Evolutionary conservation across 2,329 filamentous ascomycete species (phyloP).

Genomic region (Hypoxylon sp.): DNA sequence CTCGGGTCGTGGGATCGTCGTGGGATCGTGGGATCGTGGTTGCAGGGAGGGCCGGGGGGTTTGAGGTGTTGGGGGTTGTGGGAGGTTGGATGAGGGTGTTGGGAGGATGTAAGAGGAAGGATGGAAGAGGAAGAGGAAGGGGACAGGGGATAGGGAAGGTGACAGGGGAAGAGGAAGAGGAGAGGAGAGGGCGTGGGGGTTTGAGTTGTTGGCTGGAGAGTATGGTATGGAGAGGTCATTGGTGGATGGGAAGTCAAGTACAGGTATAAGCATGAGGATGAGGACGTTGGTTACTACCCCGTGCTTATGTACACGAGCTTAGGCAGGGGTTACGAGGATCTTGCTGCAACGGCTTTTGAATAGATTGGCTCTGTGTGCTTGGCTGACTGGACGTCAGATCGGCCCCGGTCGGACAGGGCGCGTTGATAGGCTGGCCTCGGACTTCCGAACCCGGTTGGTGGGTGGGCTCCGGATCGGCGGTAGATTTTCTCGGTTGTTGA

Average conservation of each 20-base stretch:
- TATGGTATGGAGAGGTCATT: background rate
- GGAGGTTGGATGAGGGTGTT: background rate
- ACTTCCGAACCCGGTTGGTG: conserved; percentile 8
- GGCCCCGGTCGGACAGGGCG: conserved; percentile 20
- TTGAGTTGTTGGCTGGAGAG: background rate
- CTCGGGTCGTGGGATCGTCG: conserved; percentile 1
- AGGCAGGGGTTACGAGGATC: background rate
- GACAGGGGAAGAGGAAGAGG: background rate
- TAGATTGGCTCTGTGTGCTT: background rate
- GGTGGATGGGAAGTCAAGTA: background rate
- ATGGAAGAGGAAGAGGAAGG: background rate
- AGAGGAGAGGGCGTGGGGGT: background rate
- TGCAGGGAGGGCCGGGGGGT: conserved; percentile 32
- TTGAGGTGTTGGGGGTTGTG: background rate
- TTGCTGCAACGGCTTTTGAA: background rate
- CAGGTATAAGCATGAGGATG: background rate
- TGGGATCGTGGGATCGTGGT: conserved; percentile 9
- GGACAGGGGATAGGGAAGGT: too few species aligned
- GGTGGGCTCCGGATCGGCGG: background rate
- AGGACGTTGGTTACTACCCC: background rate
- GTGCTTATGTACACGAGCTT: background rate
- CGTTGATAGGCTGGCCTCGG: conserved; percentile 24
- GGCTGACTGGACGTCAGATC: conserved; percentile 22
- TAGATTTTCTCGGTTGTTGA: background rate
- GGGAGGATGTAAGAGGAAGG: too few species aligned